Evolutionary conservation across 306 rosid species (phyloP), one percentile per base, ranked within the genome.

Genomic region (Nissolia schottii): DNA sequence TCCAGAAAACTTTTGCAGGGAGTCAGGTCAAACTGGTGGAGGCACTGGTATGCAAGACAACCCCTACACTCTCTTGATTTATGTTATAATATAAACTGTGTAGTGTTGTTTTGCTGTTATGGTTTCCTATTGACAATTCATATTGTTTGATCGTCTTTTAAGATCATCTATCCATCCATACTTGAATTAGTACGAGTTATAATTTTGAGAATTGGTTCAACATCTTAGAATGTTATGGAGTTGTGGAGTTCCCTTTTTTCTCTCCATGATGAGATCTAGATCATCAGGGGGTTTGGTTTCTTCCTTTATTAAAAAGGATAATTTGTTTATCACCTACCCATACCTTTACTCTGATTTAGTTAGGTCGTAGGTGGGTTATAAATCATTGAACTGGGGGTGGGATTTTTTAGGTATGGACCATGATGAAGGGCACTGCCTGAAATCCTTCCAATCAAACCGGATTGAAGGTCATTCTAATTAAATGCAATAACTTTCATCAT

Each of bases 21-120:
- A 46, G 31, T 45, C 77, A 6, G 67, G 46, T 27, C 76, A 71
- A 71, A 43, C 58, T 46, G 77, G 28, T 19, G 66, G 77, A 46
- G 62, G 50, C 23, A n/a, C 62, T 48, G 70, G 70, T 46, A 35
- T 59, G 61, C 61, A 20, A 59, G 1, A 29, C 48, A 27, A 57
- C 57, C n/a, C n/a, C 46, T 20, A 0, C 9, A 13, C 48, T 58
- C 43, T 19, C 5, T 35, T 72, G 24, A 1, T 43, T 24, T 64
- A 15, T 59, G 58, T 58, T 29, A n/a, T n/a, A 1, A 45, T 45
- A 43, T 13, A 57, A 57, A 62, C 32, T 27, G 12, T 41, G n/a
- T 45, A 5, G 29, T 15, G 18, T 55, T 70, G 12, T 29, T 59
- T 45, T 43, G 32, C 3, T 27, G 37, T 3, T 27, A 16, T 56